phyloP scores from a whole-genome alignment of 176 grass and related monocot genomes.

The Carex cristatella region DNA sequence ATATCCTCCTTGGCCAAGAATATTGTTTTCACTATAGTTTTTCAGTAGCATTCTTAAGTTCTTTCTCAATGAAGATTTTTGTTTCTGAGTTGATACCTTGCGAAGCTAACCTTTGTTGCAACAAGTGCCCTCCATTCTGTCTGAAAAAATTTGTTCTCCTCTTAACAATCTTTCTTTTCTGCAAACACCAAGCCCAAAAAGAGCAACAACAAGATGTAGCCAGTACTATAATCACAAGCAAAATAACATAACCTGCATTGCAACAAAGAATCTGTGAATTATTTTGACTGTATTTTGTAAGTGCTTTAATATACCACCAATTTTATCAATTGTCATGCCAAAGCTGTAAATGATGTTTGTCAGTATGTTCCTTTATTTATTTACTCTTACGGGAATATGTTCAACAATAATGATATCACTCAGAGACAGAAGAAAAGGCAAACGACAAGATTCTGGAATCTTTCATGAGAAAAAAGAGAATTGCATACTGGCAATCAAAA shows the following conservation, averaged over 20 bases:
- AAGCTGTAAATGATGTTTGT: neutral
- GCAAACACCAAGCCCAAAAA: neutral
- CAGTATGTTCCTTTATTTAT: too few species aligned
- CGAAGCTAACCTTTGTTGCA: conserved; percentile 6
- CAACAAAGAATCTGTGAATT: neutral
- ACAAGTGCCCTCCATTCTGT: conserved; percentile 15
- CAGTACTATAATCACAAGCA: neutral
- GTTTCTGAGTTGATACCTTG: conserved; percentile 11
- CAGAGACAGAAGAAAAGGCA: neutral
- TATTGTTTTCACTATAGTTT: neutral
- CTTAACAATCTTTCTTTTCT: conserved; percentile 8
- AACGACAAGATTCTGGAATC: too few species aligned
- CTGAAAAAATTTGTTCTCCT: conserved; percentile 3
- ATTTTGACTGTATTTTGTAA: neutral
- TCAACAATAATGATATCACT: neutral
- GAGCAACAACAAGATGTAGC: neutral
- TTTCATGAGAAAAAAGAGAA: neutral
- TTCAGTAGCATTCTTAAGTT: conserved; percentile 2
- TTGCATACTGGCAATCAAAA: neutral
- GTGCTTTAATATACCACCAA: neutral
- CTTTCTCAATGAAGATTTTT: conserved; percentile 11
- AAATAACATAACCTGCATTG: neutral
- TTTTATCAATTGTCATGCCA: neutral
- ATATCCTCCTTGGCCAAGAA: conserved; percentile 20
- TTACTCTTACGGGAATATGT: neutral